phyloP scores from a whole-genome alignment of 768 basidiomycete genomes.

The Sporobolomyces pararoseus region DNA sequence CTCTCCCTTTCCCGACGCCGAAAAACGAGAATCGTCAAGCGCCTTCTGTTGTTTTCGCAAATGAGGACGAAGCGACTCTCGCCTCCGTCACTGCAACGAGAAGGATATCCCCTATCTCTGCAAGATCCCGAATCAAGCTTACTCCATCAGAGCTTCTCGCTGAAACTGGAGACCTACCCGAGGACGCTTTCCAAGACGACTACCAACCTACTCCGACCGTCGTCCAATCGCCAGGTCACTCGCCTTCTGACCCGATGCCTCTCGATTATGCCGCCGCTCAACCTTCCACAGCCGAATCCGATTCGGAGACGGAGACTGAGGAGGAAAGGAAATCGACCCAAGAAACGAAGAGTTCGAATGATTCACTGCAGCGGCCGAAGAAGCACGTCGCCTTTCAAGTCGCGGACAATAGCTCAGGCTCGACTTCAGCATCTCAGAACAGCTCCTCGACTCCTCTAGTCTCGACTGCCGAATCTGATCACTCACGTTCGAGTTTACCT shows the following conservation, averaged over 20 bases:
- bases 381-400: conserved; percentile 24
- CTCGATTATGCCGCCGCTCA: neutral
- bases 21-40: too few relatives aligned
- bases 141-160: conserved; percentile 11
- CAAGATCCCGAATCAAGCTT: neutral
- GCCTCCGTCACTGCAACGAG: too few relatives aligned
- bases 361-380: neutral
- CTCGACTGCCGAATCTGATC: neutral
- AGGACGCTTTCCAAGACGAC: conserved; percentile 20
- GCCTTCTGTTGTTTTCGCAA: too few relatives aligned
- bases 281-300: neutral
- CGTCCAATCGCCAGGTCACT: neutral
- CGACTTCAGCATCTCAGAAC: neutral
- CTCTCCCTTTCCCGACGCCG: neutral
- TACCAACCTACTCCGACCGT: conserved; percentile 39
- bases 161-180: conserved; percentile 15
- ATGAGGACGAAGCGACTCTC: too few relatives aligned
- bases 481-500: neutral
- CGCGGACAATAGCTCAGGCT: too few relatives aligned
- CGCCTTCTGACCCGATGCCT: neutral
- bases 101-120: neutral
- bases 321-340: neutral
- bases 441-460: neutral
- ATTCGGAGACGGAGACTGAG: neutral
- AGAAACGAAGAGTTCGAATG: neutral